Percentiles rank a stretch among this genome's conserved stretches.
Conservation (phyloP, 495 filamentous ascomycete species). For the Neurospora sp. region DNA sequence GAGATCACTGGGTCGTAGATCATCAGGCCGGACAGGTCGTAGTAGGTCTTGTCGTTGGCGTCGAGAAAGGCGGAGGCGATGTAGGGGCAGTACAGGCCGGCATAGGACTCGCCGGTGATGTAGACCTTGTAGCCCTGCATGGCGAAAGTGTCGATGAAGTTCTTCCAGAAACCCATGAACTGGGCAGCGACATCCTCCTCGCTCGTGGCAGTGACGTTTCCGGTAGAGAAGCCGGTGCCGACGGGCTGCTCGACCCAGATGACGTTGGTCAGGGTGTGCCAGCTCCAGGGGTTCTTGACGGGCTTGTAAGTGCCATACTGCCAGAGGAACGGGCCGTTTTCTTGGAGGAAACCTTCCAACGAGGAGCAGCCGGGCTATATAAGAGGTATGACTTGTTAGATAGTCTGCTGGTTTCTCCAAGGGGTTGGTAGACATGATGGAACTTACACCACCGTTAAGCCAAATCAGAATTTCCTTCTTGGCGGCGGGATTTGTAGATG, state of each 20-base stretch:
- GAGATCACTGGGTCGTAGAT: constrained; percentile 62
- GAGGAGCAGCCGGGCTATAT: constrained; percentile 53
- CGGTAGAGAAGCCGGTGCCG: constrained; percentile 62
- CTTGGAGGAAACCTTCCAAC: constrained; percentile 59
- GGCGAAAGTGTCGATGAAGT: constrained; percentile 57
- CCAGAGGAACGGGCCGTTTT: constrained; percentile 73
- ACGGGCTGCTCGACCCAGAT: constrained; percentile 71
- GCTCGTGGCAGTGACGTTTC: constrained; percentile 47
- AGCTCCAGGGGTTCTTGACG: constrained; percentile 54
- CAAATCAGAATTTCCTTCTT: constrained; percentile 65
- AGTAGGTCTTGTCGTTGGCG: constrained; percentile 54
- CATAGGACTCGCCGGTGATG: constrained; percentile 62
- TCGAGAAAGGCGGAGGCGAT: constrained; percentile 67
- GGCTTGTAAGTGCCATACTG: constrained; percentile 55
- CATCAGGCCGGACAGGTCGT: constrained; percentile 54
- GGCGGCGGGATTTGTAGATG: constrained; percentile 42
- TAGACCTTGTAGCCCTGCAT: constrained; percentile 56
- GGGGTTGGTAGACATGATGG: background rate
- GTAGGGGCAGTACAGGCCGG: constrained; percentile 71
- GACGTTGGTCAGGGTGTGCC: constrained; percentile 67
- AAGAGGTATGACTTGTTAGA: background rate
- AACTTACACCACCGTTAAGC: constrained; percentile 53
- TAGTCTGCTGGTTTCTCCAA: background rate
- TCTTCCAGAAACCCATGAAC: constrained; percentile 62
- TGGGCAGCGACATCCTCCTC: constrained; percentile 56